Conservation (phyloP, 2,329 filamentous ascomycete species). For the Mollisia scopiformis region DNA sequence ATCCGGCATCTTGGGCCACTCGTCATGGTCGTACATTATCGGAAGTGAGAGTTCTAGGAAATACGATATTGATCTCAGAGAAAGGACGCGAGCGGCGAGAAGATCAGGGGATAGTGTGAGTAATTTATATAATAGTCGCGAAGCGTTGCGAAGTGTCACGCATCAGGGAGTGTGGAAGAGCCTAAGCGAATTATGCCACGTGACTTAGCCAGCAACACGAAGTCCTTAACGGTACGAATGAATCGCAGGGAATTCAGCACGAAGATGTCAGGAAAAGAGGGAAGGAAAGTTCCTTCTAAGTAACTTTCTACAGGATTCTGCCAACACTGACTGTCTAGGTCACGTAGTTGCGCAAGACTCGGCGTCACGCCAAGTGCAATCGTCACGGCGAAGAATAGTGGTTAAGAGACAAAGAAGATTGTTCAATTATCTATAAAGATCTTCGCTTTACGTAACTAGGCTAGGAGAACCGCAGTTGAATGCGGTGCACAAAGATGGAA, state of each 20-base stretch:
- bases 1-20: constrained; percentile 7
- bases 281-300: not conserved
- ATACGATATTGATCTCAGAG: constrained; percentile 3
- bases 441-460: constrained; percentile 3
- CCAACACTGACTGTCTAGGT: not conserved
- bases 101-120: not conserved
- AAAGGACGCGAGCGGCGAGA: not conserved
- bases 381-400: not conserved
- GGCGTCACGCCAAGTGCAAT: not conserved
- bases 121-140: not conserved
- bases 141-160: not conserved
- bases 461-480: not conserved
- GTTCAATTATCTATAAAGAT: constrained; percentile 2
- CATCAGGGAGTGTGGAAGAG: not conserved
- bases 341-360: too few relatives aligned
- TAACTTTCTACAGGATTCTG: constrained; percentile 2
- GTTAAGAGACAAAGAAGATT: not conserved
- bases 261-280: not conserved
- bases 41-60: constrained; percentile 1
- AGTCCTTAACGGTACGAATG: not conserved
- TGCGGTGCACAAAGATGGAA: not conserved
- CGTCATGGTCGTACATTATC: constrained; percentile 1
- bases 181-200: not conserved
- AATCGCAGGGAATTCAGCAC: not conserved
- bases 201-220: not conserved